Conservation (phyloP, 1,284 basidiomycete genomes). For the Stereum hirsutum region DNA sequence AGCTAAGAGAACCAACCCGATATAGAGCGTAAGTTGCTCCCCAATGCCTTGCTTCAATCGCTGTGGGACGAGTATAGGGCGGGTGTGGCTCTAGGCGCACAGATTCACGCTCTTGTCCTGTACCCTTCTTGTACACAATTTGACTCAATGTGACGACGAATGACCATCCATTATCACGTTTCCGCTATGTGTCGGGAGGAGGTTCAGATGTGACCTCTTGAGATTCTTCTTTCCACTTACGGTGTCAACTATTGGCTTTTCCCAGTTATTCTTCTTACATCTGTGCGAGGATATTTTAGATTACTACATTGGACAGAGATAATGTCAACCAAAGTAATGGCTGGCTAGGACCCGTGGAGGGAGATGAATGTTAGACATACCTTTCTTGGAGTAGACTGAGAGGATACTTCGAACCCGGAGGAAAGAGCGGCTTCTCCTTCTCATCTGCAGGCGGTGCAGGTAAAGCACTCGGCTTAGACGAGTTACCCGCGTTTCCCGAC, state of each 20-base stretch:
- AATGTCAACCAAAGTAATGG: not conserved
- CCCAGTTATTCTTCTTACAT: constrained; percentile 84
- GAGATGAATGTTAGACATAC: constrained; percentile 21
- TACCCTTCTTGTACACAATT: constrained; percentile 56
- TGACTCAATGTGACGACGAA: constrained; percentile 58
- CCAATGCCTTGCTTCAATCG: constrained; percentile 78
- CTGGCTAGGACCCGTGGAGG: not conserved
- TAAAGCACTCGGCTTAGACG: constrained; percentile 20
- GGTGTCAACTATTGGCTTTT: constrained; percentile 66
- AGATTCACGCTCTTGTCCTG: constrained; percentile 43
- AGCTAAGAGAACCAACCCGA: constrained; percentile 46
- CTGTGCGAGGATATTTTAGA: constrained; percentile 23
- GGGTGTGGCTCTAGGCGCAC: constrained; percentile 72
- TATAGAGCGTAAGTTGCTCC: constrained; percentile 84
- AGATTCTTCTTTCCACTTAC: constrained; percentile 29
- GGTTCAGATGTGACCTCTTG: constrained; percentile 7
- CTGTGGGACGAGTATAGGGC: constrained; percentile 49
- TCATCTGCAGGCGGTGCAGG: not conserved
- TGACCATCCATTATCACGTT: constrained; percentile 41
- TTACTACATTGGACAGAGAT: not conserved
- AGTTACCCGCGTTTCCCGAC: constrained; percentile 81
- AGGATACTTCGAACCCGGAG: constrained; percentile 76
- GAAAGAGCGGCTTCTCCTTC: constrained; percentile 52
- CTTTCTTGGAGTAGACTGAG: constrained; percentile 70
- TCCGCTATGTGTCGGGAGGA: constrained; percentile 24